Evolutionary conservation across 2,329 filamentous ascomycete species (phyloP), one percentile per base, ranked within the genome.

Genomic region (Metarhizium rileyi): DNA sequence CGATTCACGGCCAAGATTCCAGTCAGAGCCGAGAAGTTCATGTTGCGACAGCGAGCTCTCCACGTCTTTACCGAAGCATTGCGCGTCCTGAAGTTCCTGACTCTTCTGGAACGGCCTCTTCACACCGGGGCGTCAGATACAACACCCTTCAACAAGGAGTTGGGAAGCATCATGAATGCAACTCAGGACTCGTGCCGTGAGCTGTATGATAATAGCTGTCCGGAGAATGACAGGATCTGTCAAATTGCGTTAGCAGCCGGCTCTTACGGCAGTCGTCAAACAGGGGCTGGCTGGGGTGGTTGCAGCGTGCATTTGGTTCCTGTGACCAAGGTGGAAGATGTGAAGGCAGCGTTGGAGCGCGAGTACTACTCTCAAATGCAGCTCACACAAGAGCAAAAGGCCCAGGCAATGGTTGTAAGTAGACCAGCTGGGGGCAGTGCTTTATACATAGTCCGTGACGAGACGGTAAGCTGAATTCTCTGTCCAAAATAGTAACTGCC

Each of bases 261-360:
- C 2, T 81, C 87, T 18, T 90, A 89, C 63, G 93, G 91, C 26
- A 90, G 86, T 58, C 76, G 91, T 25, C 70, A 96, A 58, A 97
- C 91, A 0, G 93, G 93, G 36, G 93, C 93, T 1, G 93, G 93
- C 3, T 98, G 93, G 93, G 93, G 93, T 53, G 93, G 93, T 2
- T 97, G 93, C 70, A 93, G 82, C 53, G 91, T 98, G 51, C 93
- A 98, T 70, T 77, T 98, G 50, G 86, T 97, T 47, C 86, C 91
- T 0, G 86, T 82, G 51, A 79, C 89, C 60, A 91, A 86, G 67
- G 86, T 96, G 0, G 82, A 84, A 5, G 79, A 73, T 25, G 87
- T 98, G 22, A 88, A 80, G 65, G 75, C 79, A 60, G 87, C 87
- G 5, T 82, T 93, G 77, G 80, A 86, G 59, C 77, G 77, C 54